Percentiles rank a stretch among this genome's conserved stretches.
These are phyloP conservation scores for Ceratobasidium sp. DNA, from an alignment of 1,284 basidiomycete species.

Conservation along the genomic window DNA sequence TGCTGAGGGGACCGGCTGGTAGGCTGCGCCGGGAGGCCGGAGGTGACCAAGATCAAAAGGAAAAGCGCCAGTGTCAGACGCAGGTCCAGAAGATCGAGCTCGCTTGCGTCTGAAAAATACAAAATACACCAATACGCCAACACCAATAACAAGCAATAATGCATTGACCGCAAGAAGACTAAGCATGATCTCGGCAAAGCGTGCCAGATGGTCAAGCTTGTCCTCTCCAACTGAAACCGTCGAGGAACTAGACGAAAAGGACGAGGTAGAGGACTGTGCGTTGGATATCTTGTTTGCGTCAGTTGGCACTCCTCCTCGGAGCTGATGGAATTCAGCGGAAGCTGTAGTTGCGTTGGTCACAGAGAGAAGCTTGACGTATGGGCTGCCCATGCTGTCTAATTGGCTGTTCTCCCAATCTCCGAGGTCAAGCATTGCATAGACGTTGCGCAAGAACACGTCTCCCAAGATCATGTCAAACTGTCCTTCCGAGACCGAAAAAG, in stretches of 20 bases:
- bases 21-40: constrained; percentile 21
- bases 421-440: constrained; percentile 86
- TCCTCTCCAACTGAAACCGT: background rate
- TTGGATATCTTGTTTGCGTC: constrained; percentile 32
- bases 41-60: constrained; percentile 10
- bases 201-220: background rate
- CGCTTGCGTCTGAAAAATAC: constrained; percentile 25
- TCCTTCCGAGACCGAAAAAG: constrained; percentile 60
- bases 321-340: constrained; percentile 69
- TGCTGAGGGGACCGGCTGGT: constrained; percentile 25
- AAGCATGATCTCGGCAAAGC: constrained; percentile 21
- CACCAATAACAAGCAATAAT: background rate
- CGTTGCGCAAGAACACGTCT: constrained; percentile 79
- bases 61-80: background rate
- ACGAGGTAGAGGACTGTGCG: constrained; percentile 11
- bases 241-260: background rate
- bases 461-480: constrained; percentile 78
- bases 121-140: constrained; percentile 17
- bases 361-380: constrained; percentile 75
- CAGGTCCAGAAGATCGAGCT: background rate
- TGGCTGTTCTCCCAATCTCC: constrained; percentile 72
- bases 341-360: constrained; percentile 71
- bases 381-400: constrained; percentile 57
- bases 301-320: constrained; percentile 61
- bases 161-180: constrained; percentile 17